Evolutionary conservation across 306 rosid species (phyloP).

Genomic region (Gillenia trifoliata): DNA sequence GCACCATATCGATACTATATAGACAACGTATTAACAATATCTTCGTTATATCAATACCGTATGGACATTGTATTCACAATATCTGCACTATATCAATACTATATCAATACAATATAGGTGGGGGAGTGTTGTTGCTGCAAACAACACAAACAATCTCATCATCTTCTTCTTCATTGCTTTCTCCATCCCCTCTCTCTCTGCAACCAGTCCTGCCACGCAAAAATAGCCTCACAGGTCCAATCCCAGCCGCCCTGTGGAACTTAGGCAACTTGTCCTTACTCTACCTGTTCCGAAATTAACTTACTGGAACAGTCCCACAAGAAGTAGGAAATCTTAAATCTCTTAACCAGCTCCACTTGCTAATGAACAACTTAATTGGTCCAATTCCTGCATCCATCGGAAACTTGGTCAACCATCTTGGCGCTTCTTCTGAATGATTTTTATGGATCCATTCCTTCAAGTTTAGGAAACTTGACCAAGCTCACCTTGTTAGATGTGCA

Average conservation of each 20-base stretch:
- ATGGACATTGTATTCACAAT: no score
- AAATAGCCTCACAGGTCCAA: not conserved
- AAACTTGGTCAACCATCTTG: not conserved
- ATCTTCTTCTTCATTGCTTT: no score
- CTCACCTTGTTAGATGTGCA: not conserved
- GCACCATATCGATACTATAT: no score
- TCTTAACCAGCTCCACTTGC: not conserved
- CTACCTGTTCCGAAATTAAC: not conserved
- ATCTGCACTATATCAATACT: no score
- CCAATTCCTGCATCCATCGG: conserved; percentile 14
- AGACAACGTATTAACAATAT: no score
- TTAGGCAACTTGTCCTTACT: not conserved
- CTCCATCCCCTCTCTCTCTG: no score
- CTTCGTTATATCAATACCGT: no score
- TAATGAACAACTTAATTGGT: conserved; percentile 11
- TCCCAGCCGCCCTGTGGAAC: not conserved
- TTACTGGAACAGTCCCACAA: not conserved
- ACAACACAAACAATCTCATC: no score
- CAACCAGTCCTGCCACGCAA: no score
- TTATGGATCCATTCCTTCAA: conserved; percentile 3
- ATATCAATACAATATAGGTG: no score
- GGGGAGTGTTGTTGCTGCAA: no score
- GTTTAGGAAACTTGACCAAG: conserved; percentile 9
- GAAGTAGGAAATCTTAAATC: not conserved
- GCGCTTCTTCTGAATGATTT: not conserved